Conservation (phyloP, 2,329 filamentous ascomycete species). For the Trichoderma sp. region DNA sequence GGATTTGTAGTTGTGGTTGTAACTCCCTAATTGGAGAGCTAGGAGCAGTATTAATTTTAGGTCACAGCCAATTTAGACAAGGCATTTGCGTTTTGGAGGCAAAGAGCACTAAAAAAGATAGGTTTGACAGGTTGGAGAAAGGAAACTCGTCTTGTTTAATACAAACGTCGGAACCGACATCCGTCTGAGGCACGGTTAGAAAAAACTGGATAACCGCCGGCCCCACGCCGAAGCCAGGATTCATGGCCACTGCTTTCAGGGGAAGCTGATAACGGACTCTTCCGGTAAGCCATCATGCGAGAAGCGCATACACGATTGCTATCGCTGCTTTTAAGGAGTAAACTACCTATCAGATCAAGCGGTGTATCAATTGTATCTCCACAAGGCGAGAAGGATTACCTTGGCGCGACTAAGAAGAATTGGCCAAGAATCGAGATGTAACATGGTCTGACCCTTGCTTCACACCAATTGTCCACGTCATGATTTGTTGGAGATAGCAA, state of each 20-base stretch:
- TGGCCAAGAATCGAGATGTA: neutral
- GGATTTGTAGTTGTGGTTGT: neutral
- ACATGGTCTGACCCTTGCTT: neutral
- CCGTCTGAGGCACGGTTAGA: constrained; percentile 11
- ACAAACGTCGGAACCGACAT: constrained; percentile 14
- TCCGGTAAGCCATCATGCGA: neutral
- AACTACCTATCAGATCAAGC: neutral
- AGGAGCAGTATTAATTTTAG: neutral
- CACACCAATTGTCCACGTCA: neutral
- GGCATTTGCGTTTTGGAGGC: neutral
- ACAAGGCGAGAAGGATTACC: neutral
- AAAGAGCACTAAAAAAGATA: neutral
- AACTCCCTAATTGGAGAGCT: neutral
- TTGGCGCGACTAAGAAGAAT: neutral
- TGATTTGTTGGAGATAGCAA: neutral
- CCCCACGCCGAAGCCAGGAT: constrained; percentile 15
- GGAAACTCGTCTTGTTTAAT: constrained; percentile 2
- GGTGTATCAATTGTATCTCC: neutral
- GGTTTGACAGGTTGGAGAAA: neutral
- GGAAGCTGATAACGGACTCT: neutral
- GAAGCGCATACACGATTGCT: neutral
- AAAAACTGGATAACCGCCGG: constrained; percentile 14
- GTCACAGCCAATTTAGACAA: neutral
- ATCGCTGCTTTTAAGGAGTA: neutral
- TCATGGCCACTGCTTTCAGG: neutral